These are phyloP conservation scores for Micromonas commoda DNA, from an alignment of 139 green algal species.

Conservation along the genomic window DNA sequence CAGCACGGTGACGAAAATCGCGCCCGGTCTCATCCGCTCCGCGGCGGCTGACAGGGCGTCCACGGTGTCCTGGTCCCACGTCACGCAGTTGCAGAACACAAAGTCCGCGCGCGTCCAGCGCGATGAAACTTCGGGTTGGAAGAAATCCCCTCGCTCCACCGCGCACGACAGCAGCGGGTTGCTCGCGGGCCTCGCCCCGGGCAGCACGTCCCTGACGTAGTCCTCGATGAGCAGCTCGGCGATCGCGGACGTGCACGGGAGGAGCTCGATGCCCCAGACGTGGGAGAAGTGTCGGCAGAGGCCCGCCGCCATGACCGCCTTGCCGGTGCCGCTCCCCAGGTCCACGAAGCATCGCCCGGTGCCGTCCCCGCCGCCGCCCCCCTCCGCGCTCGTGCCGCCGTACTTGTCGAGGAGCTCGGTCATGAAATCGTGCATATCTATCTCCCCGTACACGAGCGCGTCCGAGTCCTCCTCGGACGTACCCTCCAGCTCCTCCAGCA, in stretches of 20 bases:
- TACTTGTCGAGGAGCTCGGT: neutral
- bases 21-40: neutral
- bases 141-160: neutral
- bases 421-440: neutral
- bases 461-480: neutral
- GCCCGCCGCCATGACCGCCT: constrained; percentile 10
- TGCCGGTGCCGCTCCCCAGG: constrained; percentile 15
- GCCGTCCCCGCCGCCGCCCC: neutral
- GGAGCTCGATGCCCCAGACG: neutral
- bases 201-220: neutral
- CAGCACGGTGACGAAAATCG: constrained; percentile 18
- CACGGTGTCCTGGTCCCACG: constrained; percentile 9
- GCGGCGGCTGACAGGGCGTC: neutral
- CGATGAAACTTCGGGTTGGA: neutral
- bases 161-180: neutral
- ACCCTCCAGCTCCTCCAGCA: constrained; percentile 2
- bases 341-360: neutral
- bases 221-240: neutral
- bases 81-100: constrained; percentile 18
- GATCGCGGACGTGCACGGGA: neutral
- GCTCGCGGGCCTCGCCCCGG: neutral
- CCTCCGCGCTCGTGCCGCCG: neutral
- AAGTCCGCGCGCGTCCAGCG: neutral
- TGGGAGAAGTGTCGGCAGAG: neutral
- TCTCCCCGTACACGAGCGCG: constrained; percentile 8